Conservation (phyloP, 257 asterid genomes). For the Forsythia viridissima region DNA sequence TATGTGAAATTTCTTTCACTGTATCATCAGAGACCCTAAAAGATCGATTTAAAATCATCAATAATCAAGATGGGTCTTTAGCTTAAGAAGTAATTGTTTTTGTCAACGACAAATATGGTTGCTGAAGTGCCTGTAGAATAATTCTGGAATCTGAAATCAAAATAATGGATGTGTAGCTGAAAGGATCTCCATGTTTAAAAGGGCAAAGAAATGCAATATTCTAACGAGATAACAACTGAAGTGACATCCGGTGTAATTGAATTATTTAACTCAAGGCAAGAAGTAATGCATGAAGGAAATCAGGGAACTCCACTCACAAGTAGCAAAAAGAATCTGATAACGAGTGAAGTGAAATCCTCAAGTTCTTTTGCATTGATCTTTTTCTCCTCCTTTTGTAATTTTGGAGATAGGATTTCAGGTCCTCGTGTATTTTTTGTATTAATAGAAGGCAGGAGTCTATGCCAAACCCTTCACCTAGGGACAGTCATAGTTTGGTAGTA, state of each 20-base stretch:
- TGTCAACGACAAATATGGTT: neutral
- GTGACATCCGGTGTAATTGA: neutral
- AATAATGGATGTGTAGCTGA: neutral
- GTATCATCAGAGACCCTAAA: neutral
- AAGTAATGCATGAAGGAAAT: neutral
- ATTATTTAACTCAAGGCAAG: neutral
- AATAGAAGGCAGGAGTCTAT: neutral
- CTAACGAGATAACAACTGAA: neutral
- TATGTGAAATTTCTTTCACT: neutral
- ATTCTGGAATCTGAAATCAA: neutral
- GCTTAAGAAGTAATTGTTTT: neutral
- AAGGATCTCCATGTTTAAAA: neutral
- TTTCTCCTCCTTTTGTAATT: neutral
- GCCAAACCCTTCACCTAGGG: neutral
- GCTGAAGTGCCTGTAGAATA: neutral
- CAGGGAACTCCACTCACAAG: neutral
- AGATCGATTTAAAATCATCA: neutral
- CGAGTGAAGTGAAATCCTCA: neutral
- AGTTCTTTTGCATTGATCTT: neutral
- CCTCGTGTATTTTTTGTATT: neutral
- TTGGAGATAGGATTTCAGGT: neutral
- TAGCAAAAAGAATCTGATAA: neutral
- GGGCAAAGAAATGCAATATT: neutral
- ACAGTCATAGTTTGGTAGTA: neutral
- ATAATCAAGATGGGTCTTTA: neutral